A percentile compares a stretch with the other conserved stretches of the same genome.
Evolutionary conservation across 768 basidiomycete species (phyloP).

Genomic region (Hysterangium stoloniferum): DNA sequence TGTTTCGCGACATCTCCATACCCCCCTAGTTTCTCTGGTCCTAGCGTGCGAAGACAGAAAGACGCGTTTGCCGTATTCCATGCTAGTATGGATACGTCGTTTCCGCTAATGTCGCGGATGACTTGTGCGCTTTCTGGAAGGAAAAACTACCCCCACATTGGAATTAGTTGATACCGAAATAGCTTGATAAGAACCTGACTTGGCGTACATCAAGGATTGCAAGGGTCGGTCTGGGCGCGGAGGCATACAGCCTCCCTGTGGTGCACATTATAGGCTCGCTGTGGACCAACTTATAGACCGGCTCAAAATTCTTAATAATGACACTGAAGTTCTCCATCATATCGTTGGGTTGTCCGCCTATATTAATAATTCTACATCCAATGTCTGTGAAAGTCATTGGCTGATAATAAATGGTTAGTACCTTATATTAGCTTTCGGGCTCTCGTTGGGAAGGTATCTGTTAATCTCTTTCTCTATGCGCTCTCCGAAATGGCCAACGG

Average conservation of each 20-base stretch:
- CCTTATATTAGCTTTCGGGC: not conserved
- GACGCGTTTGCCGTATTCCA: not conserved
- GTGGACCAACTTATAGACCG: not conserved
- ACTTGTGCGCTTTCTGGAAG: not conserved
- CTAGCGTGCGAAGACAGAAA: not conserved
- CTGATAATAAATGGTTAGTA: not conserved
- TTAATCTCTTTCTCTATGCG: not conserved
- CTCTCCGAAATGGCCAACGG: not conserved
- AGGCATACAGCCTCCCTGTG: not conserved
- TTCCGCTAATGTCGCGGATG: slow-evolving; percentile 1
- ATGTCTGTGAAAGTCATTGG: not conserved
- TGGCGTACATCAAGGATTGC: slow-evolving; percentile 2
- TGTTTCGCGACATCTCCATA: not conserved
- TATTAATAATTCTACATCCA: not conserved
- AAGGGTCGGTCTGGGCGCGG: not conserved
- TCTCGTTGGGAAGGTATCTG: not conserved
- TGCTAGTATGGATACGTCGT: not conserved
- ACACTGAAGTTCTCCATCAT: not conserved
- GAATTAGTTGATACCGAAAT: not conserved
- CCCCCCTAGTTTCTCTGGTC: not conserved
- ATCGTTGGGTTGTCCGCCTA: not conserved
- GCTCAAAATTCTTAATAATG: not conserved
- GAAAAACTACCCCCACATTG: not conserved
- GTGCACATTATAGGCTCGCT: not conserved
- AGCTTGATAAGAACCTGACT: not conserved